These are phyloP conservation scores for Seminavis robusta DNA, from an alignment of 108 stramenopile genomes.

Conservation along the genomic window DNA sequence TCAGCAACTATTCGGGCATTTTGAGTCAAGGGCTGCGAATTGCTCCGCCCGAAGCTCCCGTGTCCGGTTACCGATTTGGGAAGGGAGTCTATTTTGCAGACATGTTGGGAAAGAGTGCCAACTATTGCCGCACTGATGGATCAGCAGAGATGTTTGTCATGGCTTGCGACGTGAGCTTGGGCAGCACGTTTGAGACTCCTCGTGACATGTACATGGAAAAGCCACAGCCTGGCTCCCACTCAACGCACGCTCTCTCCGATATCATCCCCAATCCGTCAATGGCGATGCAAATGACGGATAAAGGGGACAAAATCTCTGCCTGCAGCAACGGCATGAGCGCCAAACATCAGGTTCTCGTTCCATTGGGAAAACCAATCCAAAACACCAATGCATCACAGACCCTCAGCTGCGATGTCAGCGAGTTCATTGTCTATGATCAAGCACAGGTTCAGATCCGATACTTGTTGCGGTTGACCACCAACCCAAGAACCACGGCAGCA, in stretches of 20 bases:
- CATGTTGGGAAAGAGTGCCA: constrained; percentile 9
- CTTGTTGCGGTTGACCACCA: constrained; percentile 9
- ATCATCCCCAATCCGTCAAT: neutral
- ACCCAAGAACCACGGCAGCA: neutral
- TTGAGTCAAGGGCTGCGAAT: constrained; percentile 20
- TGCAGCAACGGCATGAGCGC: neutral
- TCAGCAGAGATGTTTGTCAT: constrained; percentile 17
- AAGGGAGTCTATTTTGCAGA: constrained; percentile 33
- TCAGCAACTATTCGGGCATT: constrained; percentile 17
- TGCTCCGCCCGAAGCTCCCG: constrained; percentile 27
- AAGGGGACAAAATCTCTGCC: too few relatives aligned
- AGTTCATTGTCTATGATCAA: constrained; percentile 27
- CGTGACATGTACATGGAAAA: constrained; percentile 20
- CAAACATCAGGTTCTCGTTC: neutral
- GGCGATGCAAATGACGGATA: neutral
- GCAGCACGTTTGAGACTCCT: neutral
- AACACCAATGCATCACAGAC: neutral
- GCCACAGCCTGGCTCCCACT: constrained; percentile 3
- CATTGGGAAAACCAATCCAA: neutral
- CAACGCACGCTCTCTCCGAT: constrained; percentile 11
- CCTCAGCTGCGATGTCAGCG: constrained; percentile 14
- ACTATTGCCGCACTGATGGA: constrained; percentile 22
- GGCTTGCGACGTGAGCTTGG: constrained; percentile 19
- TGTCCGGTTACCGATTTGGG: constrained; percentile 22
- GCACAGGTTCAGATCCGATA: constrained; percentile 15